These are phyloP conservation scores for Paracorniculantispora psalliotae DNA, from an alignment of 2,329 filamentous ascomycete species.

Conservation along the genomic window DNA sequence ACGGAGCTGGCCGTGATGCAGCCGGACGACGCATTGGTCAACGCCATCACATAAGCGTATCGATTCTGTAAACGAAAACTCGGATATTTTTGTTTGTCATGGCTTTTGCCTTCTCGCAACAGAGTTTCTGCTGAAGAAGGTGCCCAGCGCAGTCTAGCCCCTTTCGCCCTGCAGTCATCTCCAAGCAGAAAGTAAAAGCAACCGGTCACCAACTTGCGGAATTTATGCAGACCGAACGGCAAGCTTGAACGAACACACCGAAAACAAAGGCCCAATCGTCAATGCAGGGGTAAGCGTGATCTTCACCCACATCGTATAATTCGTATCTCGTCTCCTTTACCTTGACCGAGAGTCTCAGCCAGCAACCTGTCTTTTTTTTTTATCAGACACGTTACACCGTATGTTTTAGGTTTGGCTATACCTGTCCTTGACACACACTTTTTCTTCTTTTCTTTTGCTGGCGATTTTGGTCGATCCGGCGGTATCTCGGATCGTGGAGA, in stretches of 20 bases:
- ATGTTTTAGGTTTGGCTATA: neutral
- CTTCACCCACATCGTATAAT: too few species aligned
- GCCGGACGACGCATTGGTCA: neutral
- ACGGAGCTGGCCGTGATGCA: neutral
- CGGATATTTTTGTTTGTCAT: neutral
- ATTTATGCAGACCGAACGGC: too few species aligned
- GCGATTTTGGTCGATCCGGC: neutral
- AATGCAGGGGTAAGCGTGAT: too few species aligned
- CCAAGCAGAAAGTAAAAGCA: neutral
- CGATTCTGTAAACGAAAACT: neutral
- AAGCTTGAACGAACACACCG: neutral
- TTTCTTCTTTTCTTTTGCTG: neutral
- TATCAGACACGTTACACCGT: neutral
- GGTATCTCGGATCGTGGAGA: neutral
- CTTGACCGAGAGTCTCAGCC: too few species aligned
- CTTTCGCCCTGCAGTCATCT: neutral
- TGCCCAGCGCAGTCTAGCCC: too few species aligned
- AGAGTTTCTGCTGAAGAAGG: neutral
- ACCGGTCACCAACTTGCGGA: neutral
- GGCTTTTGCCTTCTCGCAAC: neutral
- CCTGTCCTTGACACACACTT: slow-evolving; percentile 14
- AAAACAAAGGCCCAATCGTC: neutral
- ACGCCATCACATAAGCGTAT: neutral
- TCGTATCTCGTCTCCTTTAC: too few species aligned
- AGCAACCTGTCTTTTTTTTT: too few species aligned